These are phyloP conservation scores for Penicillium glabrum DNA, from an alignment of 2,329 filamentous ascomycete species.

Conservation along the genomic window DNA sequence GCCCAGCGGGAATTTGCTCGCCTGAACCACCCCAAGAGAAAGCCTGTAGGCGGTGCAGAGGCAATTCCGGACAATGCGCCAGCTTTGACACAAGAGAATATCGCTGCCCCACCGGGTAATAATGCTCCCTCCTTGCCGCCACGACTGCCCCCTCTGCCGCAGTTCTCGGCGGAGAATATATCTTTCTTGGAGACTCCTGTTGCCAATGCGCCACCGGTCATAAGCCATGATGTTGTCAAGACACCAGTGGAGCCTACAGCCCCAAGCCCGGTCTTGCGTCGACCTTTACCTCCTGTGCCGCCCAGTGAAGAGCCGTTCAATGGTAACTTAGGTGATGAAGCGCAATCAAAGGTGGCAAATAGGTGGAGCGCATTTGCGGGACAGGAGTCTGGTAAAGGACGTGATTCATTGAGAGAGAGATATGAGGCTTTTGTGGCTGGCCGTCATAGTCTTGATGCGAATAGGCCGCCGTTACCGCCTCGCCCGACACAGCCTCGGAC, in stretches of 20 bases:
- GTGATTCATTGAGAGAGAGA: conserved; percentile 25
- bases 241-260: background rate
- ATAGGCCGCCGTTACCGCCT: conserved; percentile 25
- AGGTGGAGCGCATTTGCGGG: conserved; percentile 33
- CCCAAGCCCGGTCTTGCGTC: conserved; percentile 11
- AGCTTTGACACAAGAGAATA: conserved; percentile 6
- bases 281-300: conserved; percentile 31
- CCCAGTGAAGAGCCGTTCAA: conserved; percentile 23
- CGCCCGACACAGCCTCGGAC: conserved; percentile 18
- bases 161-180: conserved; percentile 21
- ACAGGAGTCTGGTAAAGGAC: conserved; percentile 18
- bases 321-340: conserved; percentile 4
- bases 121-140: conserved; percentile 20
- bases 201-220: conserved; percentile 7
- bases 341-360: conserved; percentile 1
- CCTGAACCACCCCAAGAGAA: conserved; percentile 41
- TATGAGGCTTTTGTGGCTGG: conserved; percentile 22
- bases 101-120: conserved; percentile 8
- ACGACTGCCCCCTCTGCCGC: conserved; percentile 20
- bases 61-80: conserved; percentile 3
- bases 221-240: background rate
- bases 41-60: conserved; percentile 31
- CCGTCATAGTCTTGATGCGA: conserved; percentile 32
- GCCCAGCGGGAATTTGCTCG: conserved; percentile 28
- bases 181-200: conserved; percentile 18